Percentiles rank a stretch among this genome's conserved stretches.
These are phyloP conservation scores for Claviceps sorghi DNA, from an alignment of 2,329 filamentous ascomycete genomes.

Conservation along the genomic window DNA sequence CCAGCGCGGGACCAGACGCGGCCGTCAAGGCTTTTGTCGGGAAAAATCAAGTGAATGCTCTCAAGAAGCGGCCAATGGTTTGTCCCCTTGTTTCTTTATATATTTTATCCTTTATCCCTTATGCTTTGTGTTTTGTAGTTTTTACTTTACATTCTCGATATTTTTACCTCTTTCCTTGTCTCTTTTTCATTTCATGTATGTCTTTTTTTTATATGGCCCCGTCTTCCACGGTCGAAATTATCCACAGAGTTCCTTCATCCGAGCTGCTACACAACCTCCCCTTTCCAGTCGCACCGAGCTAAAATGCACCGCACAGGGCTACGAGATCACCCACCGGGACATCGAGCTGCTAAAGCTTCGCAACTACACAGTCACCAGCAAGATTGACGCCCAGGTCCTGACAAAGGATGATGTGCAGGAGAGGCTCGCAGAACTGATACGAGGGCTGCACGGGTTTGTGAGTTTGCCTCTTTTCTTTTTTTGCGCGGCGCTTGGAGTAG, in stretches of 20 bases:
- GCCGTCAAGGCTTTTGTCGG: conserved; percentile 55
- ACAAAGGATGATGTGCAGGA: conserved; percentile 47
- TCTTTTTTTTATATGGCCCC: too few relatives aligned
- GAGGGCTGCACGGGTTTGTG: conserved; percentile 64
- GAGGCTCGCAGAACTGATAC: conserved; percentile 49
- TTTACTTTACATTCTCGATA: too few relatives aligned
- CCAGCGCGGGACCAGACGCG: conserved; percentile 27
- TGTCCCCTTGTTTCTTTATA: background rate
- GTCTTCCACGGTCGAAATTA: too few relatives aligned
- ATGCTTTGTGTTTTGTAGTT: too few relatives aligned
- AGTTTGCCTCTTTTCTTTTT: conserved; percentile 12
- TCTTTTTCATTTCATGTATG: background rate
- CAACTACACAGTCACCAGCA: conserved; percentile 60
- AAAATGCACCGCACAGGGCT: conserved; percentile 41
- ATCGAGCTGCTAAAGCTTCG: conserved; percentile 68
- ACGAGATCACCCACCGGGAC: conserved; percentile 57
- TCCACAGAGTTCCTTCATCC: too few relatives aligned
- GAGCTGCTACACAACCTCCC: background rate
- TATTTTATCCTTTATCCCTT: too few relatives aligned
- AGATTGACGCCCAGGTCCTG: conserved; percentile 52
- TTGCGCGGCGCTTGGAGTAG: background rate
- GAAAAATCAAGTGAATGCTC: conserved; percentile 55
- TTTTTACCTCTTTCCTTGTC: too few relatives aligned
- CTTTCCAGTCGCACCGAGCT: background rate
- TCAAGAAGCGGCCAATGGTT: conserved; percentile 80